These are phyloP conservation scores for Daldinia caldariorum DNA, from an alignment of 495 filamentous ascomycete genomes.

Conservation along the genomic window DNA sequence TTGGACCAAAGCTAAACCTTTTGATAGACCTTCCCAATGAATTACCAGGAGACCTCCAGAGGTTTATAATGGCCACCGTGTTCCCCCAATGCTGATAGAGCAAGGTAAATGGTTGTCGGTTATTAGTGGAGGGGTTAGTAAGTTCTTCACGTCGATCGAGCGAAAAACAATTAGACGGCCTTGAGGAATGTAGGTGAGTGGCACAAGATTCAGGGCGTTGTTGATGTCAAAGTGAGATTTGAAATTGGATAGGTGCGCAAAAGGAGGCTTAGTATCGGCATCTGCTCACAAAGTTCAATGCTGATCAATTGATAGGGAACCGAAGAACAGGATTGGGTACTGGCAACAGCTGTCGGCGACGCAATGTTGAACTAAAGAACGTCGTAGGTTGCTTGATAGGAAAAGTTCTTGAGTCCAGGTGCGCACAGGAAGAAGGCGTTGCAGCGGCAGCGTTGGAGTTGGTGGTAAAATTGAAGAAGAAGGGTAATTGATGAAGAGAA, in stretches of 20 bases:
- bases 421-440: not conserved
- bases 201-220: not conserved
- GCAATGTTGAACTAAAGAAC: not conserved
- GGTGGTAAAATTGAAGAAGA: not conserved
- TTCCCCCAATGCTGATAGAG: conserved; percentile 1
- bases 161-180: not conserved
- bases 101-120: not conserved
- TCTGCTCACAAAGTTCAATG: not conserved
- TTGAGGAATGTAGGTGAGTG: not conserved
- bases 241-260: not conserved
- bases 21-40: not conserved
- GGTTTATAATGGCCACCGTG: not conserved
- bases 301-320: not conserved
- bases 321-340: not conserved
- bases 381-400: not conserved
- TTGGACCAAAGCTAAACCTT: not conserved
- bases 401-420: not conserved
- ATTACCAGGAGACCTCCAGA: not conserved
- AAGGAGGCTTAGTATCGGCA: not conserved
- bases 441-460: not conserved
- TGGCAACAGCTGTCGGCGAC: conserved; percentile 7
- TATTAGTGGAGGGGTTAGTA: not conserved
- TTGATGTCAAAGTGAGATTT: not conserved
- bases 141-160: not conserved
- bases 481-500: not conserved